Base-by-base conservation (phyloP, 192 early-diverging fungal species). In the Mortierella hygrophila region DNA sequence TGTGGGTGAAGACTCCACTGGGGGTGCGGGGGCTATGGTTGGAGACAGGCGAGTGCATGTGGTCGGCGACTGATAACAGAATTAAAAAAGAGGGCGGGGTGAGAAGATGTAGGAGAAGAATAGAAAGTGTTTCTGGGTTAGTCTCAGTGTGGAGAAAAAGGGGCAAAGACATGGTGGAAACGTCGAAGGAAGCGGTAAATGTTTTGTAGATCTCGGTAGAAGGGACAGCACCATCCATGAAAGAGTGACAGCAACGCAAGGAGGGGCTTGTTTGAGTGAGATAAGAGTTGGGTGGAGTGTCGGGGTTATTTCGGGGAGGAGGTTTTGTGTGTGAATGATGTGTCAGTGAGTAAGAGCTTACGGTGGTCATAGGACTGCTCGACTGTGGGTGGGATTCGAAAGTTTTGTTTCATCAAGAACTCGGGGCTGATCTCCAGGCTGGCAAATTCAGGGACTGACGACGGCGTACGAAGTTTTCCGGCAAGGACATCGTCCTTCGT, bases 321-420 rank as follows among this genome's bases (percentile, higher is more conserved):
- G 10, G 65, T 35, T 11, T 35, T 5, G 11, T 32, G 20, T 52
- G 20, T 18, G 70, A 78, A 38, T 16, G 40, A 44, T 23, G 68
- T 21, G 41, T 46, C 6, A 38, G 21, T 13, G 26, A 52, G 38
- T 40, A 40, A 40, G 38, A 40, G 38, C 79, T 77, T 86, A 86
- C 79, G 16, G 60, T 82, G 46, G 26, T 88, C 85, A 71, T 84
- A 89, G 23, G 74, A 70, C 60, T 77, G 77, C 47, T 89, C 88
- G n/a, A 89, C 82, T 2, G 73, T 60, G 10, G 90, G 91, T 47
- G 91, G 91, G 79, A 93, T 91, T 20, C 92, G 80, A 77, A 93
- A 93, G 81, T 93, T 93, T 42, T 93, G 92, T 57, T 93, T 92
- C 72, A 90, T 84, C 7, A 93, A 55, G 70, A 93, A 89, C 55